Conservation (phyloP, 2,329 filamentous ascomycete genomes). For the Xylariaceae sp. region DNA sequence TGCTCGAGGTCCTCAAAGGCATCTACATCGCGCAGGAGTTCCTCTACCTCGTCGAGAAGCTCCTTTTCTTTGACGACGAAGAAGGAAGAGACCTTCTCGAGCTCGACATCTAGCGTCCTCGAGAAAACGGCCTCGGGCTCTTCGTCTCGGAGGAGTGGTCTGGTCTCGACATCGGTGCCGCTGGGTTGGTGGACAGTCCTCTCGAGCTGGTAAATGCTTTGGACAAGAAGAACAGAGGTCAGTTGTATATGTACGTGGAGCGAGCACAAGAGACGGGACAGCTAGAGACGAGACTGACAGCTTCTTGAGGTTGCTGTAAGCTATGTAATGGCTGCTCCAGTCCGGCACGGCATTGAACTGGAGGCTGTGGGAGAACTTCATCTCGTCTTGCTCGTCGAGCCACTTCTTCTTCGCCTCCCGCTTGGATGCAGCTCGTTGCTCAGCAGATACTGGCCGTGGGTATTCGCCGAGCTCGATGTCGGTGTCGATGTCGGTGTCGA, state of each 20-base stretch:
- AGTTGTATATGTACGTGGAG: neutral
- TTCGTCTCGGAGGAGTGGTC: constrained; percentile 68
- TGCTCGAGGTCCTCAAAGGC: constrained; percentile 54
- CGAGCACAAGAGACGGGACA: neutral
- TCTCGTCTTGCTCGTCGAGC: constrained; percentile 72
- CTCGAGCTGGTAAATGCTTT: constrained; percentile 89
- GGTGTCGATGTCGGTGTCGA: constrained; percentile 22
- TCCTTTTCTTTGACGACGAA: constrained; percentile 86
- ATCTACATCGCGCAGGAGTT: constrained; percentile 69
- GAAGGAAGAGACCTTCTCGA: constrained; percentile 92
- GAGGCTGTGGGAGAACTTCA: constrained; percentile 99
- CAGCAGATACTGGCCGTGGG: neutral
- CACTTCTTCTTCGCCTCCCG: constrained; percentile 59
- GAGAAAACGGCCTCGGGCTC: constrained; percentile 79
- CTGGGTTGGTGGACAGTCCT: constrained; percentile 66
- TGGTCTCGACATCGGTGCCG: constrained; percentile 69
- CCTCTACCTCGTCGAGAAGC: constrained; percentile 72
- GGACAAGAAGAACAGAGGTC: neutral
- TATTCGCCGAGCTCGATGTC: constrained; percentile 3
- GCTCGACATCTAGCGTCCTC: constrained; percentile 75
- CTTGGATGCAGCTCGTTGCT: constrained; percentile 38
- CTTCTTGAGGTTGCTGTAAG: constrained; percentile 98
- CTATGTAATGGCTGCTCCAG: constrained; percentile 97
- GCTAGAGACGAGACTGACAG: constrained; percentile 58
- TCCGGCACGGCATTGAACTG: constrained; percentile 99